phyloP scores from a whole-genome alignment of 2,329 filamentous ascomycete genomes.

The Cladosporium cucumerinum region DNA sequence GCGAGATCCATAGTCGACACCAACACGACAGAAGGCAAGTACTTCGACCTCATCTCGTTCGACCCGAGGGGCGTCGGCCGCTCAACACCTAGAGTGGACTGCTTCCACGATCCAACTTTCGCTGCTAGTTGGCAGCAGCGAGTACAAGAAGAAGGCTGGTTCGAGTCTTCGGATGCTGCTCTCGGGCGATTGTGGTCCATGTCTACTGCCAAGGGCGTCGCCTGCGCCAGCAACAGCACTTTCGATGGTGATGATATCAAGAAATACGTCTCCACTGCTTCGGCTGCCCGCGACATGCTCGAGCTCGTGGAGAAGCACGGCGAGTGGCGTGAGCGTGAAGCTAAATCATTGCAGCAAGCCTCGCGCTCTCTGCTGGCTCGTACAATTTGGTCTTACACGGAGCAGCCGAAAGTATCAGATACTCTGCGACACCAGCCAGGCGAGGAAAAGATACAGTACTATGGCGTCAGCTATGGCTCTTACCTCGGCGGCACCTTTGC shows the following conservation, averaged over 20 bases:
- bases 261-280: conserved; percentile 47
- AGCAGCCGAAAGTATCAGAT: background rate
- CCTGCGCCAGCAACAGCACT: conserved; percentile 25
- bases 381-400: background rate
- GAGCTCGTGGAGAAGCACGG: conserved; percentile 45
- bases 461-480: conserved; percentile 50
- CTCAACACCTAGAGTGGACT: conserved; percentile 36
- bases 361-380: background rate
- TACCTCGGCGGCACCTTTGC: conserved; percentile 43
- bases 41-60: conserved; percentile 45
- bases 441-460: conserved; percentile 34
- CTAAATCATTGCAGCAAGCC: conserved; percentile 6
- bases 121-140: conserved; percentile 38
- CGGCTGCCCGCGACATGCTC: conserved; percentile 50
- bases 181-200: conserved; percentile 43
- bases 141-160: conserved; percentile 36
- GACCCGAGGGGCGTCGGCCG: conserved; percentile 43
- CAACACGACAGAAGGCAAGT: conserved; percentile 28
- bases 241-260: conserved; percentile 40
- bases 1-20: conserved; percentile 30
- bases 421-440: conserved; percentile 25
- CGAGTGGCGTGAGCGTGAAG: conserved; percentile 31
- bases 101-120: conserved; percentile 34
- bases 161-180: conserved; percentile 39
- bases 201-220: conserved; percentile 34